Percentiles rank a stretch among this genome's conserved stretches.
Conservation (phyloP, 1,284 basidiomycete species). For the Heterobasidion irregulare region DNA sequence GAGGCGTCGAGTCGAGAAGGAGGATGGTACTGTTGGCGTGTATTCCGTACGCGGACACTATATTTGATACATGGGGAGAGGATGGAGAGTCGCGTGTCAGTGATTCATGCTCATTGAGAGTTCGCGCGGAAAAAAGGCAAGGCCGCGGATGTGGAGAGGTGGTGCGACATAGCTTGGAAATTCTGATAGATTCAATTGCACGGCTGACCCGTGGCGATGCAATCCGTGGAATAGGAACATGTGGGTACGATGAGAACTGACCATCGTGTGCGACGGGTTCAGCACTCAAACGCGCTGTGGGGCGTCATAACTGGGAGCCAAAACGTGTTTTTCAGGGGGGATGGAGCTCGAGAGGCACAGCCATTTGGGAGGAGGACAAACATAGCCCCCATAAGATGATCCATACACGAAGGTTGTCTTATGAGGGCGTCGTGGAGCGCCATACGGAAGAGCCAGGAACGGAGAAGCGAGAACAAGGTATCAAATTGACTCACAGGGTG, state of each 20-base stretch:
- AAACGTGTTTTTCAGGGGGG: neutral
- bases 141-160: constrained; percentile 1
- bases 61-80: neutral
- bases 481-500: constrained; percentile 40
- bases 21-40: constrained; percentile 52
- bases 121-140: too few relatives aligned
- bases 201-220: neutral
- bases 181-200: neutral
- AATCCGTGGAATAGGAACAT: constrained; percentile 1
- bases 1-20: constrained; percentile 41
- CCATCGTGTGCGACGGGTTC: neutral
- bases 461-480: constrained; percentile 1
- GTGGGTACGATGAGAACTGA: neutral
- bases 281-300: neutral
- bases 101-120: neutral
- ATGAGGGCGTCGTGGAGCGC: neutral
- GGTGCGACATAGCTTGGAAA: neutral
- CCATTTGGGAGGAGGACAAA: neutral
- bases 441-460: neutral
- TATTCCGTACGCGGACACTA: constrained; percentile 61
- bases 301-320: neutral
- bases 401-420: neutral
- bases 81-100: constrained; percentile 9
- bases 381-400: too few relatives aligned
- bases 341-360: neutral